Base-by-base conservation (phyloP, 768 basidiomycete genomes). In the Mycena kentingensis region DNA sequence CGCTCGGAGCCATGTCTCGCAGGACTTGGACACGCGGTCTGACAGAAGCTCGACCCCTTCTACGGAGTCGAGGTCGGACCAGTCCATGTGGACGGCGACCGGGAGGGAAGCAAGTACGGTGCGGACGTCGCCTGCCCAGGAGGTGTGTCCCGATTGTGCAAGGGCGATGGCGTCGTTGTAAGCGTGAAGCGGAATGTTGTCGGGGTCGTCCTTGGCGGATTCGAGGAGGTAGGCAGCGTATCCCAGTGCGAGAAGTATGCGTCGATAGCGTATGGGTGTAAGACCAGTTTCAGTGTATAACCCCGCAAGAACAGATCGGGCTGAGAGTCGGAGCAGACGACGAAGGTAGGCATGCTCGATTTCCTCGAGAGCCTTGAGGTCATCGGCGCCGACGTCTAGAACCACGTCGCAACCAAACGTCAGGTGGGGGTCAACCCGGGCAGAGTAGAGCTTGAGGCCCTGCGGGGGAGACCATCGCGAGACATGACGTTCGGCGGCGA, bases 81-180 rank as follows among this genome's bases (percentile, higher is more conserved):
- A n/a, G n/a, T n/a, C n/a, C n/a, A n/a, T n/a, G n/a, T n/a, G n/a
- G 5, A 54, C 52, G 10, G 46, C 46, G 3, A 43, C 15, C 18
- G 52, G 52, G 13, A 54, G 25, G 26, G 46, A 47, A 18, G 31
- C 39, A 13, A 54, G 21, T 13, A 54, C 52, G 3, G 38, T 5
- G n/a, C 52, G 52, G 10, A 54, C 7, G 13, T 54, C 52, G 11
- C 32, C 39, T 19, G 52, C 46, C 46, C 52, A 54, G 7, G 52
- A 47, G 6, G 48, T 35, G 16, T 5, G 11, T 11, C 46, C 52
- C n/a, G n/a, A n/a, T n/a, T n/a, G n/a, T n/a, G n/a, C n/a, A n/a
- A n/a, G n/a, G n/a, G n/a, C n/a, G n/a, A n/a, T n/a, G n/a, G n/a
- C n/a, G n/a, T n/a, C n/a, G n/a, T n/a, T n/a, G n/a, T n/a, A n/a